phyloP scores from a whole-genome alignment of 2,329 filamentous ascomycete species.

The Penicillium sp. region DNA sequence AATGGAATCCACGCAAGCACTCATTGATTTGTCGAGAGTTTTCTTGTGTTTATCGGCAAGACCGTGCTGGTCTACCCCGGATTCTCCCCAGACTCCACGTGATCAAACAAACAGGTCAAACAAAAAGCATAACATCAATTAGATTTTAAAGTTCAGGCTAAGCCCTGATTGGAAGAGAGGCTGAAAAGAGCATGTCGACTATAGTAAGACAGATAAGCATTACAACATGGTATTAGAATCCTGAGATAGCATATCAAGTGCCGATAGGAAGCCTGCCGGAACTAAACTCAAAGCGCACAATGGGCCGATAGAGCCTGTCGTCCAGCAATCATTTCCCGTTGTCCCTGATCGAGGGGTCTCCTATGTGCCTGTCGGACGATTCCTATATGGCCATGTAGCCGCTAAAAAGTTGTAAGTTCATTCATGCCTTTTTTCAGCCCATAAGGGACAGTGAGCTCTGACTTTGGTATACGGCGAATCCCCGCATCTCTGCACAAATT shows the following conservation, averaged over 20 bases:
- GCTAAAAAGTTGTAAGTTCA: not conserved
- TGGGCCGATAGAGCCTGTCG: slow-evolving; percentile 1
- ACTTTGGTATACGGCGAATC: not conserved
- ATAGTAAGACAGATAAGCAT: slow-evolving; percentile 2
- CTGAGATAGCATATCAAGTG: not conserved
- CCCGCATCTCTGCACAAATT: not conserved
- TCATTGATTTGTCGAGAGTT: not conserved
- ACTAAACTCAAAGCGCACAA: not conserved
- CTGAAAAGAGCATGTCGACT: not conserved
- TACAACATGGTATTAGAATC: slow-evolving; percentile 4
- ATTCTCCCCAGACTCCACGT: slow-evolving; percentile 1
- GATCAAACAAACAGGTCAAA: not conserved
- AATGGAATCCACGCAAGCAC: not conserved
- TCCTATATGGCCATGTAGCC: not conserved
- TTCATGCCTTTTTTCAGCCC: not conserved
- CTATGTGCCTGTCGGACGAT: not conserved
- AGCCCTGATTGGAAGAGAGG: not conserved
- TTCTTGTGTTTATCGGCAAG: not conserved
- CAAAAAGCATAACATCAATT: slow-evolving; percentile 2
- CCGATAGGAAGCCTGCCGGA: slow-evolving; percentile 3
- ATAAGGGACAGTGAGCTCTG: not conserved
- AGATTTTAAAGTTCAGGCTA: not conserved
- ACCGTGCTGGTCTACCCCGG: slow-evolving; percentile 2
- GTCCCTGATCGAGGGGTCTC: not conserved
- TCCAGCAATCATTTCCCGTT: not conserved